These are phyloP conservation scores for Crucibulum laeve DNA, from an alignment of 768 basidiomycete genomes.

Conservation along the genomic window DNA sequence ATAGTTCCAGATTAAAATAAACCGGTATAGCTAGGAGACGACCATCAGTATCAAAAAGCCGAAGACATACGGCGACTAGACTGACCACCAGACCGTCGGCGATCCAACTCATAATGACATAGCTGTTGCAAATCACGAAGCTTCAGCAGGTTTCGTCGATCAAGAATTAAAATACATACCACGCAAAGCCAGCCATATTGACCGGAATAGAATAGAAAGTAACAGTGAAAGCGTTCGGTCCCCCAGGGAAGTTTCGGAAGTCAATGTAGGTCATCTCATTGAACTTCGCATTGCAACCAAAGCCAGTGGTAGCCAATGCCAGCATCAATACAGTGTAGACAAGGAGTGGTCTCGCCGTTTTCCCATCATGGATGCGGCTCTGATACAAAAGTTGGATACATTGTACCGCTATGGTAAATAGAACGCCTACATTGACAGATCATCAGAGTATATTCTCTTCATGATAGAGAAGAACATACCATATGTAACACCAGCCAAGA, in stretches of 20 bases:
- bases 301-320: slow-evolving; percentile 15
- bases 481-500: slow-evolving; percentile 15
- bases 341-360: too few species aligned
- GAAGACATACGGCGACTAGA: neutral
- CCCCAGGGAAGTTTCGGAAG: slow-evolving; percentile 14
- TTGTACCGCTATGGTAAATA: too few species aligned
- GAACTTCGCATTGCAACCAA: slow-evolving; percentile 14
- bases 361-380: too few species aligned
- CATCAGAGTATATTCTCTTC: neutral
- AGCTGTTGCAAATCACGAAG: neutral
- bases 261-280: slow-evolving; percentile 15
- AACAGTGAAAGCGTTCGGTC: slow-evolving; percentile 8
- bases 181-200: slow-evolving; percentile 5
- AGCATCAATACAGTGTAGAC: slow-evolving; percentile 13
- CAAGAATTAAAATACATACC: too few species aligned
- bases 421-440: neutral
- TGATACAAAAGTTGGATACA: too few species aligned
- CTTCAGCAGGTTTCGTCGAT: too few species aligned
- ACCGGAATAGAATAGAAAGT: neutral
- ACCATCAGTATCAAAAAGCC: too few species aligned
- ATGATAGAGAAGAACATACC: too few species aligned
- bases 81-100: neutral
- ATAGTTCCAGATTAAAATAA: too few species aligned
- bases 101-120: neutral
- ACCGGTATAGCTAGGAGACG: too few species aligned